These are phyloP conservation scores for Trichoderma atroviride DNA, from an alignment of 2,329 filamentous ascomycete genomes.

Conservation along the genomic window DNA sequence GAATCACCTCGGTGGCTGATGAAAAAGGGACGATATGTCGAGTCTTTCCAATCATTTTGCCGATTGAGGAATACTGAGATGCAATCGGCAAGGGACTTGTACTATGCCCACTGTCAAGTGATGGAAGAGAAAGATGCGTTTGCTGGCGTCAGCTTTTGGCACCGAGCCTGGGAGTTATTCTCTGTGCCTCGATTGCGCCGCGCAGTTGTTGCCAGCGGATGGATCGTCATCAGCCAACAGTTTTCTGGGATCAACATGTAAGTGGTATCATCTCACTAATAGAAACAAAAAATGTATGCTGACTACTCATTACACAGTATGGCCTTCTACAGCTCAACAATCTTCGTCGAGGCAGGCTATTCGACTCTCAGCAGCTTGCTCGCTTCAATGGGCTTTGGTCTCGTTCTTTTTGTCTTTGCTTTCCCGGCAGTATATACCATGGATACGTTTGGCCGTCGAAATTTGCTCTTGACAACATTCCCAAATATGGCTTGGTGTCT, in stretches of 20 bases:
- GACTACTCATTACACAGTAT: constrained; percentile 37
- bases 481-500: constrained; percentile 39
- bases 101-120: constrained; percentile 48
- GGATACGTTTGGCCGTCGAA: constrained; percentile 54
- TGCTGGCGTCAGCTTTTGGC: constrained; percentile 39
- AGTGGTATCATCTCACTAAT: background rate
- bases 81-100: constrained; percentile 63
- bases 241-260: constrained; percentile 36
- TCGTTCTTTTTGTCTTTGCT: constrained; percentile 56
- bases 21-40: constrained; percentile 57
- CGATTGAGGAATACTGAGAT: constrained; percentile 59
- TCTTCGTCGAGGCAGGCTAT: constrained; percentile 52
- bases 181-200: constrained; percentile 50
- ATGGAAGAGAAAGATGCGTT: constrained; percentile 40
- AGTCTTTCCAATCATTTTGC: constrained; percentile 59
- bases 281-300: background rate
- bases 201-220: constrained; percentile 41
- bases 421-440: constrained; percentile 58
- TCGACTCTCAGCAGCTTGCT: constrained; percentile 45
- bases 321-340: constrained; percentile 54
- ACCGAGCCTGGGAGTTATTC: constrained; percentile 51
- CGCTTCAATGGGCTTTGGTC: constrained; percentile 56
- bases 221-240: constrained; percentile 40
- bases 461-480: constrained; percentile 42
- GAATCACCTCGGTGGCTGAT: constrained; percentile 68